A percentile compares a stretch with the other conserved stretches of the same genome.
Evolutionary conservation across 2,329 filamentous ascomycete species (phyloP).

Genomic region (Furcasterigmium sp.): DNA sequence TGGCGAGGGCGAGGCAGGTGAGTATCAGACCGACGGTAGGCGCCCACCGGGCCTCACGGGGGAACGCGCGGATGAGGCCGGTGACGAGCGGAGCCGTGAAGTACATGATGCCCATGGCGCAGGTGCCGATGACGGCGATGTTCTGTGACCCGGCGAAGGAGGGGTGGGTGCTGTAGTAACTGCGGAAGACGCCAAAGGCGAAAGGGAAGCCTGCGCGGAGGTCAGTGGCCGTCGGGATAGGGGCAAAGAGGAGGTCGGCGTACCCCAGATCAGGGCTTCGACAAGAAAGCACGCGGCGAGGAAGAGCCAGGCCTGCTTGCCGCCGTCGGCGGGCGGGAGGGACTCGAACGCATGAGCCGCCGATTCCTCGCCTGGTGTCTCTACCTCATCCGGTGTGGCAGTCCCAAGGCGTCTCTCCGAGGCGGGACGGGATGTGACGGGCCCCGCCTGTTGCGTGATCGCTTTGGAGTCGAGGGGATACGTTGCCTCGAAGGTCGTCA

Average conservation of each 20-base stretch:
- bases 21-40: slow-evolving; percentile 40
- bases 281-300: slow-evolving; percentile 34
- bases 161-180: slow-evolving; percentile 57
- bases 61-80: slow-evolving; percentile 37
- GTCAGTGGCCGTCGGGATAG: not conserved
- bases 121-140: slow-evolving; percentile 59
- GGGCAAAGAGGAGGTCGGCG: slow-evolving; percentile 7
- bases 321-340: slow-evolving; percentile 27
- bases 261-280: slow-evolving; percentile 50
- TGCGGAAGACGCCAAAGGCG: slow-evolving; percentile 65
- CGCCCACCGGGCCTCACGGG: slow-evolving; percentile 31
- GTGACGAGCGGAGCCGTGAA: slow-evolving; percentile 45
- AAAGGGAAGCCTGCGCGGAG: slow-evolving; percentile 54
- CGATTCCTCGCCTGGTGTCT: not conserved
- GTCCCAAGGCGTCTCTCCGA: not conserved
- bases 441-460: not conserved
- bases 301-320: slow-evolving; percentile 29
- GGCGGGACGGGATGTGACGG: not conserved
- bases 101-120: slow-evolving; percentile 56
- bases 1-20: slow-evolving; percentile 45
- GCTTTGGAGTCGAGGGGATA: not conserved
- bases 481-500: not conserved
- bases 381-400: not conserved
- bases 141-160: slow-evolving; percentile 49
- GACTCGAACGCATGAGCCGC: slow-evolving; percentile 13